Conservation (phyloP, 148 eudicot species). For the Dianthus caryophyllus region DNA sequence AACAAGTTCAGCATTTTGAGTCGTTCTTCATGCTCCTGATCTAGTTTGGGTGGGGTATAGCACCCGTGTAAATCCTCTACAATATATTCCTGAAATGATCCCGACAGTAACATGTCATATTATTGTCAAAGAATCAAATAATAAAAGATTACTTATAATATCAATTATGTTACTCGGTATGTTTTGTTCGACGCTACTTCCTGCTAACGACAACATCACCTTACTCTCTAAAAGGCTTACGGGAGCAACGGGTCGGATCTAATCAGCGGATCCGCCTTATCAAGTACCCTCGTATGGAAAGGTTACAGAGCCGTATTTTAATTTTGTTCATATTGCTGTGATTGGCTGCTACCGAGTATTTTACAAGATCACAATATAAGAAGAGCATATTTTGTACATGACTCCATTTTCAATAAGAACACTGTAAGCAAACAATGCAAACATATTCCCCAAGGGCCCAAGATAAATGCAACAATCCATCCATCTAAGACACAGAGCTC, state of each 20-base stretch:
- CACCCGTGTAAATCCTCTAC: constrained; percentile 74
- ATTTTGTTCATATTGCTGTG: too few species aligned
- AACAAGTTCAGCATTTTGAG: constrained; percentile 72
- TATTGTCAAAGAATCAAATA: neutral
- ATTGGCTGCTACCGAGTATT: too few species aligned
- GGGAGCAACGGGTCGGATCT: neutral
- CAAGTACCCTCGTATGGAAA: too few species aligned
- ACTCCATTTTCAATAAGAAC: too few species aligned
- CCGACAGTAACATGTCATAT: neutral
- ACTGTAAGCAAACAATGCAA: too few species aligned
- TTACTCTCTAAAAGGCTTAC: neutral
- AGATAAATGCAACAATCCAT: neutral
- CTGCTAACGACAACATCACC: neutral
- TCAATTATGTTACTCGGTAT: too few species aligned
- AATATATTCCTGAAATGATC: constrained; percentile 56
- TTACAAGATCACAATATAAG: too few species aligned
- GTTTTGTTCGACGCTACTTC: neutral
- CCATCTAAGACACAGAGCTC: neutral
- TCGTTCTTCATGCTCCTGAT: constrained; percentile 58
- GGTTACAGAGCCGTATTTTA: too few species aligned
- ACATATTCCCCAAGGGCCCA: neutral
- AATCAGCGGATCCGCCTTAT: too few species aligned
- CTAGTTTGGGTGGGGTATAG: constrained; percentile 68
- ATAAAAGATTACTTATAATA: too few species aligned
- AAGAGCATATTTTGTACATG: too few species aligned